Conservation (phyloP, 2,329 filamentous ascomycete genomes). For the Botrytis galanthina region DNA sequence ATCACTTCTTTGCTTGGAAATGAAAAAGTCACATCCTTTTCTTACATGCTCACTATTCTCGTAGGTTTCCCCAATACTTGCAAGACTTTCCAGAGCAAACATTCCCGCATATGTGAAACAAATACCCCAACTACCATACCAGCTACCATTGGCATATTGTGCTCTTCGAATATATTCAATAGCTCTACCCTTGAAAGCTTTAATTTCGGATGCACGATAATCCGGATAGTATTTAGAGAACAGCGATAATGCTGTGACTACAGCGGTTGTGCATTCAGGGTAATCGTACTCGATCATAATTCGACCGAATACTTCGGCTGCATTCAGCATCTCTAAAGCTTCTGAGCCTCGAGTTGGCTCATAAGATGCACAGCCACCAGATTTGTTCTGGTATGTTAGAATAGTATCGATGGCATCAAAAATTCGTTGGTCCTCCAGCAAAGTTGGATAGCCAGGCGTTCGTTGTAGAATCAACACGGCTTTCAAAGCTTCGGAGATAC, state of each 20-base stretch:
- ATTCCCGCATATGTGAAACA: constrained; percentile 97
- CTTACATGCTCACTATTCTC: constrained; percentile 67
- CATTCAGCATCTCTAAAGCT: constrained; percentile 82
- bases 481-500: constrained; percentile 87
- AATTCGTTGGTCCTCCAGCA: constrained; percentile 74
- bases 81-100: constrained; percentile 89
- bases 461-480: constrained; percentile 81
- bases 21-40: constrained; percentile 79
- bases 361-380: constrained; percentile 87
- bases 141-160: constrained; percentile 80
- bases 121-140: constrained; percentile 98
- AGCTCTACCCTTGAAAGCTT: constrained; percentile 67
- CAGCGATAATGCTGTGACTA: constrained; percentile 79
- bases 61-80: constrained; percentile 78
- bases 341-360: constrained; percentile 77
- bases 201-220: constrained; percentile 76
- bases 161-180: constrained; percentile 78
- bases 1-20: constrained; percentile 80
- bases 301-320: constrained; percentile 90
- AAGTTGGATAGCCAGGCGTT: constrained; percentile 67
- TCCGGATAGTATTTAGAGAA: constrained; percentile 80
- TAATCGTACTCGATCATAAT: constrained; percentile 99
- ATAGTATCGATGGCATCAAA: constrained; percentile 89
- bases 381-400: constrained; percentile 83
- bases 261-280: constrained; percentile 94